Conservation (phyloP, 495 filamentous ascomycete genomes). For the Aspergillus affinis region DNA sequence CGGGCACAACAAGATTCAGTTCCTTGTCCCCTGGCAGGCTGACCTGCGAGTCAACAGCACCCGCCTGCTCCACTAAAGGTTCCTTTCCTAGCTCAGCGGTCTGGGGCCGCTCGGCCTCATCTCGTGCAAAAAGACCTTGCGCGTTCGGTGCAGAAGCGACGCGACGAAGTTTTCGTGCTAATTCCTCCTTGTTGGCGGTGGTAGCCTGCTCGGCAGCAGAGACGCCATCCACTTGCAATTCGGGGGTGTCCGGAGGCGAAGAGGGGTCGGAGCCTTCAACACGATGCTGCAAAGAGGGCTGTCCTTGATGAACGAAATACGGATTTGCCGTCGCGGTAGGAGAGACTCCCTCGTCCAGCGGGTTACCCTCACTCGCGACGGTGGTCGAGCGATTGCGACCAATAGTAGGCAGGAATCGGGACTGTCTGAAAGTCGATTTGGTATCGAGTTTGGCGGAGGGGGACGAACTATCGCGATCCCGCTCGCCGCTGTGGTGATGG, state of each 20-base stretch:
- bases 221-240: slow-evolving; percentile 68
- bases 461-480: slow-evolving; percentile 20
- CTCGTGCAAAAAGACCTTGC: slow-evolving; percentile 80
- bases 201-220: slow-evolving; percentile 74
- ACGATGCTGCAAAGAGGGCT: slow-evolving; percentile 87
- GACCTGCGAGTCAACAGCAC: slow-evolving; percentile 53
- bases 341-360: slow-evolving; percentile 81
- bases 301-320: slow-evolving; percentile 96
- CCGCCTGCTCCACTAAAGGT: slow-evolving; percentile 59
- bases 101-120: slow-evolving; percentile 68
- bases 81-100: slow-evolving; percentile 82
- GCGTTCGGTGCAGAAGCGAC: slow-evolving; percentile 97
- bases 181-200: slow-evolving; percentile 82
- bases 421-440: slow-evolving; percentile 76
- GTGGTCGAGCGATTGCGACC: slow-evolving; percentile 81
- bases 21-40: slow-evolving; percentile 47
- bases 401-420: slow-evolving; percentile 76
- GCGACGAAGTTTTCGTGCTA: slow-evolving; percentile 86
- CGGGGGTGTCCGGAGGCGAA: slow-evolving; percentile 91
- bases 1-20: slow-evolving; percentile 43
- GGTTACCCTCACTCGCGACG: slow-evolving; percentile 90
- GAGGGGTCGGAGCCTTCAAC: slow-evolving; percentile 94
- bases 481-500: slow-evolving; percentile 25
- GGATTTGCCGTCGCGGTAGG: slow-evolving; percentile 95
- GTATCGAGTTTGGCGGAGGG: slow-evolving; percentile 48